Evolutionary conservation across 2,329 filamentous ascomycete species (phyloP), one percentile per base, ranked within the genome.

Genomic region (Tolypocladium tundrense): DNA sequence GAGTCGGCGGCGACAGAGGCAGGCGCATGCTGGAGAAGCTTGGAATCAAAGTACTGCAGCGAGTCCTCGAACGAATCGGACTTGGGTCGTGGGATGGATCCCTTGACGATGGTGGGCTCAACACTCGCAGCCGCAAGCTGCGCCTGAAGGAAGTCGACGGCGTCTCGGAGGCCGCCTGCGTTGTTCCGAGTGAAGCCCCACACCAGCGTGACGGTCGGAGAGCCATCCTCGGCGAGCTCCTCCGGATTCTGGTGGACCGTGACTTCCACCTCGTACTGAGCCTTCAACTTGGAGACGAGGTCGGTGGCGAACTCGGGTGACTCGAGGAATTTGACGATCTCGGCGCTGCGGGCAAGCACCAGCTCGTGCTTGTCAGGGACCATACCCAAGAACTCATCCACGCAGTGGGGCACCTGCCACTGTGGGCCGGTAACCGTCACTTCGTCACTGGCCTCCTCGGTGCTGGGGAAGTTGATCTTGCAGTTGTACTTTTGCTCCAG

Each of bases 401-500:
- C 91, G 66, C 93, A 96, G 70, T 96, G 89, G 61, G 94, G 93
- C 41, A 99, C 93, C 79, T 97, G 94, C 83, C 95, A 99, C 76
- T 97, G 93, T 54, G 94, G 94, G 5, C 94, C 94, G 61, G 91
- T 96, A 59, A 99, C 91, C 21, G 88, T 95, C 56, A 99, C 91
- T 68, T 95, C 88, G 68, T 99, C 94, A 70, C 93, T 97, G 27
- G 94, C 94, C 74, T 95, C 89, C 72, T 99, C 94, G 11, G 94
- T 97, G 75, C 92, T 96, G 9, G 94, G 94, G 70, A 99, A 99
- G 65, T 91, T 90, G 69, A 99, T 95, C 79, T 97, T 97, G 86
- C 94, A 99, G 73, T 97, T 97, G 88, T 92, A 97, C 76, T 96
- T 97, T 80, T 96, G 95, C 78, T 99, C 94, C 55, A 99, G 81